Base-by-base conservation (phyloP, 164 flowering plant species). In the Liriodendron chinense region DNA sequence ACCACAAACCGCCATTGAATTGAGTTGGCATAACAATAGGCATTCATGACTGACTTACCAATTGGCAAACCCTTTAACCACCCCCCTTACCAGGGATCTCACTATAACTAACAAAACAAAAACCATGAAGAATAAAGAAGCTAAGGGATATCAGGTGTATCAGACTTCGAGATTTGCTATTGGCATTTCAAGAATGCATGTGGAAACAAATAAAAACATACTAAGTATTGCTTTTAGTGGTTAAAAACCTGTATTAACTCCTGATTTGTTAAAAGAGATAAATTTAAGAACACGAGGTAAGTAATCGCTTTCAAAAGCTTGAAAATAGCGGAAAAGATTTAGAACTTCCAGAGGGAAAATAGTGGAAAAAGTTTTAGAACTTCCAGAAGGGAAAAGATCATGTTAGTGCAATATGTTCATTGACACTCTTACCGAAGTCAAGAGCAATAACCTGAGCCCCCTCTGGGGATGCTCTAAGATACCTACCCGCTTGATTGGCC, bases 401-500 rank as follows among this genome's bases (percentile, higher is more conserved):
- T 9, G 18, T 62, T 21, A 21, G 24, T 21, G 13, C 10, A 43
- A 64, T 64, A 26, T 22, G 65, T 70, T 24, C 69, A 75, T 25
- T 77, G 47, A 79, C 84, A 81, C 80, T 85, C 98, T 96, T 94
- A 96, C 98, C 97, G 78, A 90, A 83, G 76, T 75, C 78, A 83
- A 83, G 84, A 82, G 80, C 78, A 82, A 83, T 74, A 84, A 85
- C 85, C 86, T 69, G 82, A 83, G 80, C 83, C 85, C 89, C 86
- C 69, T 71, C 71, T 26, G 78, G 86, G 90, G 77, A 79, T 84
- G 84, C 86, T 80, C 79, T 76, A 80, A 79, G 83, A 84, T 89
- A 96, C 99, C 92, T 96, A 96, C 99, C 98, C 94, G 90, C 80
- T 96, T 96, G 81, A 96, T 92, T 79, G 99, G 97, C 49, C 99